phyloP scores from a whole-genome alignment of 345 rosid genomes.

The Iberis pinnata region DNA sequence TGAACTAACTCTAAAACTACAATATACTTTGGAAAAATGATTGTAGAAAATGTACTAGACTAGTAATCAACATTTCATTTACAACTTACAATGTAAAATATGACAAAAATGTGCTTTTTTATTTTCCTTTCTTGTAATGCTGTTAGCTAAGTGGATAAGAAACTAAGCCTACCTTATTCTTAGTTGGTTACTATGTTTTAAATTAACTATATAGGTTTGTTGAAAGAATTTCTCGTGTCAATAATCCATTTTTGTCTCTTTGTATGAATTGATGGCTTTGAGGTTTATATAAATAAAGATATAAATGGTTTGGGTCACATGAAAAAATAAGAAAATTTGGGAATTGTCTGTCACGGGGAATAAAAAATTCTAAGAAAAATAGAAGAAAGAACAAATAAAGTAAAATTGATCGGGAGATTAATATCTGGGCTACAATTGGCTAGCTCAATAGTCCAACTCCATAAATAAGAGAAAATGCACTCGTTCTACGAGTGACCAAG shows the following conservation, averaged over 20 bases:
- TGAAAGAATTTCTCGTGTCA: background rate
- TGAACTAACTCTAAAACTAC: too few species aligned
- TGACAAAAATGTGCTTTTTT: background rate
- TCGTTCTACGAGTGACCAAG: too few species aligned
- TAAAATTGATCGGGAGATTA: background rate
- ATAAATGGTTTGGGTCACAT: constrained; percentile 10
- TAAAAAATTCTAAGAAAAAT: background rate
- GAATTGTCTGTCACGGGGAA: constrained; percentile 30
- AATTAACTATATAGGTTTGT: background rate
- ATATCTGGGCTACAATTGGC: too few species aligned
- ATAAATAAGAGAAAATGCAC: too few species aligned
- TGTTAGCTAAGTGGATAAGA: too few species aligned
- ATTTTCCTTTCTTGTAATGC: background rate
- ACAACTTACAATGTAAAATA: constrained; percentile 10
- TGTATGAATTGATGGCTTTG: background rate
- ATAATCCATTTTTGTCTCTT: background rate
- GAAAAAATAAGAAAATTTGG: constrained; percentile 12
- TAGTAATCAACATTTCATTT: background rate
- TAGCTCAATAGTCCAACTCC: too few species aligned
- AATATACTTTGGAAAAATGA: constrained; percentile 1
- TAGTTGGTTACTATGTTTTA: background rate
- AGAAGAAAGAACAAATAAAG: constrained; percentile 2
- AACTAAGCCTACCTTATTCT: background rate
- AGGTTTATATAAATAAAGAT: background rate
- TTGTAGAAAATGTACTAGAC: background rate